These are phyloP conservation scores for Chaetomium olivaceum DNA, from an alignment of 2,329 filamentous ascomycete species.

Conservation along the genomic window DNA sequence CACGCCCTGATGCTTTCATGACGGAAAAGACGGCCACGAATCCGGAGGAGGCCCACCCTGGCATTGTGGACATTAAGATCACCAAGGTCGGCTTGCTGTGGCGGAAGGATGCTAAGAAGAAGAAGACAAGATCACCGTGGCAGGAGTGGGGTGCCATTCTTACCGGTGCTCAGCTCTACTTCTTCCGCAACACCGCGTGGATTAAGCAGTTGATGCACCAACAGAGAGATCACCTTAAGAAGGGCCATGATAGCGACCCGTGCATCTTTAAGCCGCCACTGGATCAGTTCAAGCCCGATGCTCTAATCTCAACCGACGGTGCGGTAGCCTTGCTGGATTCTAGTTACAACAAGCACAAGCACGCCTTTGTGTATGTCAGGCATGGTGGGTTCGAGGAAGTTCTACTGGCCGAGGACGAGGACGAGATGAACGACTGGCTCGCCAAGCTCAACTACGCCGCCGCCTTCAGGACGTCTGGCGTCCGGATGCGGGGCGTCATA, in stretches of 20 bases:
- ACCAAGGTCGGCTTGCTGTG: slow-evolving; percentile 94
- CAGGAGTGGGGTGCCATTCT: slow-evolving; percentile 98
- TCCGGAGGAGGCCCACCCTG: slow-evolving; percentile 81
- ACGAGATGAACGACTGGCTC: slow-evolving; percentile 95
- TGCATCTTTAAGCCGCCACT: slow-evolving; percentile 89
- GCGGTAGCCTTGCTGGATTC: slow-evolving; percentile 85
- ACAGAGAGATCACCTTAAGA: slow-evolving; percentile 77
- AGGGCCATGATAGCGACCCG: slow-evolving; percentile 71
- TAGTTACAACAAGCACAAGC: slow-evolving; percentile 91
- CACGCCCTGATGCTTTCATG: slow-evolving; percentile 93
- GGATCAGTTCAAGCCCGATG: slow-evolving; percentile 90
- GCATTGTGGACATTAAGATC: slow-evolving; percentile 95
- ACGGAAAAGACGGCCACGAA: slow-evolving; percentile 81
- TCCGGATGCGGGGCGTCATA: slow-evolving; percentile 84
- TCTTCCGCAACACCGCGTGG: slow-evolving; percentile 93
- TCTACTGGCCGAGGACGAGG: slow-evolving; percentile 84
- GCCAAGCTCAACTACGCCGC: slow-evolving; percentile 95
- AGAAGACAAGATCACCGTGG: slow-evolving; percentile 93
- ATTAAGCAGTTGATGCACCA: slow-evolving; percentile 88
- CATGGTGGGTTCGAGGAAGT: slow-evolving; percentile 87
- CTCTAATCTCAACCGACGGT: slow-evolving; percentile 88
- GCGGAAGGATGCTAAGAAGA: slow-evolving; percentile 92
- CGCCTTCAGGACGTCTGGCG: slow-evolving; percentile 86
- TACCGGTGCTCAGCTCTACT: slow-evolving; percentile 94
- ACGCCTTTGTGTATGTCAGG: slow-evolving; percentile 88